Base-by-base conservation (phyloP, 345 rosid species). In the Aethionema arabicum region DNA sequence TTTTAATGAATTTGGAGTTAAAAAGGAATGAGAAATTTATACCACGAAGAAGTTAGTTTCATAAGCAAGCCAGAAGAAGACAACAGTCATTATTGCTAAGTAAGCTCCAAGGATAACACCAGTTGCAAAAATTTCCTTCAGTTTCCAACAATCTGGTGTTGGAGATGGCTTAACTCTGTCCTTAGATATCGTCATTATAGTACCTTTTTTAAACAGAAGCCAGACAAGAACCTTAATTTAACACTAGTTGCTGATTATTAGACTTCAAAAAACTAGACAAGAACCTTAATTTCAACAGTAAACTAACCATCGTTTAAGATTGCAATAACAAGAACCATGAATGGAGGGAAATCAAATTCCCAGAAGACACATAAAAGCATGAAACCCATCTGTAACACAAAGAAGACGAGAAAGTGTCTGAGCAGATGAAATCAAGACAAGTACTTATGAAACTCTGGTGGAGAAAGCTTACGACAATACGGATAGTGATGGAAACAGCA, bases 311-410 rank as follows among this genome's bases (percentile, higher is more conserved):
- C 89, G 50, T 79, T 84, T 48, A 84, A 86, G 29, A 84, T 50
- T 48, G 89, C 89, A 11, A 84, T 79, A 36, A 84, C 78, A 14
- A 84, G 89, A 59, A 84, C 86, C 89, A 84, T 81, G 71, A 84
- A 84, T 45, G 89, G 89, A 29, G 89, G 85, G 54, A 83, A 83
- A 46, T 83, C 84, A 36, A 83, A 83, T 72, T 83, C 60, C 89
- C 89, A 84, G 72, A 79, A 75, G 45, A 64, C 68, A 59, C 79
- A 72, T 12, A 81, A 75, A 74, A 81, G 69, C 86, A 81, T 79
- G 61, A 81, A 81, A 36, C 86, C 82, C 36, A 80, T 71, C 88
- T 83, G 79, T 72, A 35, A n/a, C 15, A 61, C 60, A 72, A 32
- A 52, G n/a, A 11, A 9, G 52, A 3, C 3, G 3, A 6, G 15